Base-by-base conservation (phyloP, 441 rosid species). In the Hura crepitans region DNA sequence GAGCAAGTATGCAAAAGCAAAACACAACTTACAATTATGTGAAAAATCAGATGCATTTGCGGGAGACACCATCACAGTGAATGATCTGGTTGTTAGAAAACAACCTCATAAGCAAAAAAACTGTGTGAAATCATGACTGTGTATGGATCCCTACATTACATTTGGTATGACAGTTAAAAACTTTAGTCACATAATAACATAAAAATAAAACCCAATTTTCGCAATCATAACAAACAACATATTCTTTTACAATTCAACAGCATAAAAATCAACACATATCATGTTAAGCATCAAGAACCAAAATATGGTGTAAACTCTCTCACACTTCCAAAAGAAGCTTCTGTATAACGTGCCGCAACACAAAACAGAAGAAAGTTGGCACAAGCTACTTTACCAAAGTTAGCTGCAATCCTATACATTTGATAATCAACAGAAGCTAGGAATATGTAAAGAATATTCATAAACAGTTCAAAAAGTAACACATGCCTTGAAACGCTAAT, bases 1-100 rank as follows among this genome's bases (percentile, higher is more conserved):
- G 55, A 54, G 47, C 12, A 8, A 70, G 61, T 33, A 37, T 15
- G 22, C 27, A 27, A 4, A 59, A 17, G 22, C 27, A 27, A 4
- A 59, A 17, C 65, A 65, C 11, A 23, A 70, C 28, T 62, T 20
- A 62, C 15, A 46, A 69, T 69, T 50, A 70, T 53, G 37, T 17
- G 54, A 49, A 42, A 51, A 23, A 25, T 43, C 54, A 55, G 20
- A n/a, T 53, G 27, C 7, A 22, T 39, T 5, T 2, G 22, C 7
- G 12, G 5, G 56, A 51, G 15, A 55, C 0, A 9, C 22, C 25
- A 18, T 39, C 42, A 57, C 17, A 30, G 20, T 11, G 17, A 33
- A 46, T 35, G 20, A 18, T 49, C 17, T 37, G 68, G 4, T 51
- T 25, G 13, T 20, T 49, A 65, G 45, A 50, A 61, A 39, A 39